Evolutionary conservation across 768 basidiomycete genomes (phyloP), one percentile per base, ranked within the genome.

Genomic region (Agrocybe chaxingu): DNA sequence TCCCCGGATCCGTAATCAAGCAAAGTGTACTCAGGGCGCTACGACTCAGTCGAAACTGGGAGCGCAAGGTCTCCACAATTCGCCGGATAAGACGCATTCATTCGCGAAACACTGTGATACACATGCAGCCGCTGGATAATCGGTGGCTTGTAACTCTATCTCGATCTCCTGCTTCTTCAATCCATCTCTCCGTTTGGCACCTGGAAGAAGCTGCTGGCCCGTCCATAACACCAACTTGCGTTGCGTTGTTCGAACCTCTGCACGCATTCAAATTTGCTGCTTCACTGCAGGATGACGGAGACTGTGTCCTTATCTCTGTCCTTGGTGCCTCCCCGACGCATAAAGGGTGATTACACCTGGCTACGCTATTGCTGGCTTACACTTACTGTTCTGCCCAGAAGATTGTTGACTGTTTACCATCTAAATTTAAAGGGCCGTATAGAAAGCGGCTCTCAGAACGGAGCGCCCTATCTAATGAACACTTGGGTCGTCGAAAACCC

Each of bases 21-120:
- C 58, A 59, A 11, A 66, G 67, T 35, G 68, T 70, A 3, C 69
- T 77, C 12, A 66, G 63, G 32, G 74, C 80, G 8, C 60, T 82
- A 50, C 74, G 67, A 31, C 65, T 84, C 13, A 77, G 83, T 41
- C 65, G 59, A 40, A 80, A 77, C 51, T 84, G 82, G 82, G 61
- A 65, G 37, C 62, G 66, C 36, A 61, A 65, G 11, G 60, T 55
- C 30, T 63, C 74, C 3, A 61, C 55, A 19, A 67, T 79, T 45
- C 66, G 64, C 39, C 56, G 65, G 47, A 60, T 74, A 29, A 67
- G 61, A 31, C 66, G 68, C 35, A 67, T 82, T 45, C 60, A 63
- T 6, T 61, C 69, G 40, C 65, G 66, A 12, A 70, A 67, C 31
- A 69, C 74, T 13, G 71, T 78, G 38, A 67, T 70, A 29, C 68